Evolutionary conservation across 345 rosid species (phyloP), one percentile per base, ranked within the genome.

Genomic region (Arabis hirsuta): DNA sequence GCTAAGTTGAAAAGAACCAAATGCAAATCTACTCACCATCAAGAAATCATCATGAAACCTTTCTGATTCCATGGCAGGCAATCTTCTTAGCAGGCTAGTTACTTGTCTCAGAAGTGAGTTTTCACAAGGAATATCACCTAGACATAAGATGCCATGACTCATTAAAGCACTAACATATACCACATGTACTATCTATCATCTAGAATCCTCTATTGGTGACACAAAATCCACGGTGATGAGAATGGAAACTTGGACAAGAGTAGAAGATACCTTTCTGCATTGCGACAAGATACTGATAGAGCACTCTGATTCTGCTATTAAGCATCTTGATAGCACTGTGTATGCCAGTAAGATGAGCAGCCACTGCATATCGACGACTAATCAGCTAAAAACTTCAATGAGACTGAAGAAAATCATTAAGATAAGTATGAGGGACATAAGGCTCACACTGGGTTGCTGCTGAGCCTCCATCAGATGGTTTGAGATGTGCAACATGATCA

Each of bases 291-390:
- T 90, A 90, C 61, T 95, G 96, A 76, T 87, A 90, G 69, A 95
- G 96, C 75, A 95, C 96, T 79, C 88, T 85, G 67, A 91, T 85
- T 81, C 98, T 87, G 82, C 97, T 88, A 81, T 87, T 91, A 65
- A 91, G 79, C 99, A 95, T 95, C 87, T 95, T 95, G 85, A 91
- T 91, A 43, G 99, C 99, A 81, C 98, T 91, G 72, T 95, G 98
- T 67, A 87, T 88, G 58, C 98, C 87, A 4, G 98, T 91, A 72
- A 95, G 99, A 78, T 95, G 98, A 67, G 99, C 98, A 78, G 99
- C 96, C 92, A 95, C 99, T 95, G 80, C 82, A 84, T 31, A 62
- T 2, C 22, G 74, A 7, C 13, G 7, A 36, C 20, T 61, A 16
- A 54, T 31, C 48, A 43, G 32, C 8, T 32, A 9, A 32, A 64